These are phyloP conservation scores for Coemansia sp. DNA, from an alignment of 192 early-diverging fungal genomes.

Conservation along the genomic window DNA sequence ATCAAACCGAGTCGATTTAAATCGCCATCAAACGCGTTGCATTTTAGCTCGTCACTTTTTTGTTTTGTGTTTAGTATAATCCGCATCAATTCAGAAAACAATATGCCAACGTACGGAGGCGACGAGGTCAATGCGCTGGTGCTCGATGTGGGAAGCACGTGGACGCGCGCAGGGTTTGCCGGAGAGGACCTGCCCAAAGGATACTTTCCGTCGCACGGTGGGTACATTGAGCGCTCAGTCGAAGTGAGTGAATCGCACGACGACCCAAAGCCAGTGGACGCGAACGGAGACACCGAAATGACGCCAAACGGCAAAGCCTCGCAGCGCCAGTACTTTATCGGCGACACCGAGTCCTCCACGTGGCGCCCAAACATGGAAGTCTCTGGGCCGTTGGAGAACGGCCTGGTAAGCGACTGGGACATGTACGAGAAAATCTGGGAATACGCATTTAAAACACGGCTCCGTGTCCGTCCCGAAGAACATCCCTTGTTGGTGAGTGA, in stretches of 20 bases:
- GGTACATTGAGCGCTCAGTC: constrained; percentile 55
- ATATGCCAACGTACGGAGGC: constrained; percentile 56
- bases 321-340: constrained; percentile 63
- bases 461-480: constrained; percentile 73
- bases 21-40: neutral
- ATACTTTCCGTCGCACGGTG: constrained; percentile 79
- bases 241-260: constrained; percentile 20
- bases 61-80: neutral
- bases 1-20: neutral
- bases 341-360: constrained; percentile 63
- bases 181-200: constrained; percentile 93
- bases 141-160: constrained; percentile 84
- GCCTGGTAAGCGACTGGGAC: constrained; percentile 95
- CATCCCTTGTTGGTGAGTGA: constrained; percentile 92
- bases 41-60: neutral
- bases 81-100: neutral
- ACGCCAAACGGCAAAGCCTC: constrained; percentile 3
- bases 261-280: constrained; percentile 18
- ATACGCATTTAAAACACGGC: constrained; percentile 67
- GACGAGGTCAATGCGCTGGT: constrained; percentile 95
- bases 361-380: constrained; percentile 83
- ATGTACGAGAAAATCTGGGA: constrained; percentile 89
- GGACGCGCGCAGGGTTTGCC: constrained; percentile 91
- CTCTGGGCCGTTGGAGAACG: constrained; percentile 78
- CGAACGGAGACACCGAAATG: constrained; percentile 27